A percentile compares a stretch with the other conserved stretches of the same genome.
Conservation (phyloP, 202 grass and related monocot genomes). For the Schoenoplectus tabernaemontani region DNA sequence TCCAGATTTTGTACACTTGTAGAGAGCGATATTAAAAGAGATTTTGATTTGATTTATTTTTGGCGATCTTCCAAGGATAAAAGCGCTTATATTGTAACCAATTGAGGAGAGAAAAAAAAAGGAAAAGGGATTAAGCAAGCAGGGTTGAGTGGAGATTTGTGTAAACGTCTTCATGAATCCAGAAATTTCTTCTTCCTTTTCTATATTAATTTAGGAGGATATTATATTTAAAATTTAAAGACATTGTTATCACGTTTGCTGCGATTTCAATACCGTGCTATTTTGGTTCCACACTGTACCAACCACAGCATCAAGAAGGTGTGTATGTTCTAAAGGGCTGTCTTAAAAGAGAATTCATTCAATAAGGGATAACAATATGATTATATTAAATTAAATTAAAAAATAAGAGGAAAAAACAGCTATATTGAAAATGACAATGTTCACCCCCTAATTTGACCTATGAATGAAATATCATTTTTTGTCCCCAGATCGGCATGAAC, state of each 20-base stretch:
- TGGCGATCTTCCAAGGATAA: not conserved
- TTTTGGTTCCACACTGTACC: not conserved
- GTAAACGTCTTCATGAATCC: not conserved
- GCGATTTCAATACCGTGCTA: not conserved
- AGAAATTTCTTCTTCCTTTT: not conserved
- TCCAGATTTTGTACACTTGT: constrained; percentile 7
- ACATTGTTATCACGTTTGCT: not conserved
- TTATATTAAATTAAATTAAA: not conserved
- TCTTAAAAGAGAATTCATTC: not conserved
- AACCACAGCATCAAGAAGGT: not conserved
- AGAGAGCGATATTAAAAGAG: not conserved
- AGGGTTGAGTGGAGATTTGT: not conserved
- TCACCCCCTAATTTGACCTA: not conserved
- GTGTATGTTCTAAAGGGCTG: not conserved
- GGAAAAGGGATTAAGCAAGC: no score
- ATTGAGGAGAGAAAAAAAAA: not conserved
- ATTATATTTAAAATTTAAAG: not conserved
- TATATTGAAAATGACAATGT: constrained; percentile 15
- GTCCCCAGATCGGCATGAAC: not conserved
- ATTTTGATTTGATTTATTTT: constrained; percentile 18
- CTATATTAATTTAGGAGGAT: not conserved
- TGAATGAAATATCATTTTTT: not conserved
- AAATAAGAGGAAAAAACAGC: not conserved
- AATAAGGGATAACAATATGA: not conserved
- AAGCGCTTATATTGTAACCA: not conserved